Base-by-base conservation (phyloP, 2,329 filamentous ascomycete species). In the Fusarium annulatum region DNA sequence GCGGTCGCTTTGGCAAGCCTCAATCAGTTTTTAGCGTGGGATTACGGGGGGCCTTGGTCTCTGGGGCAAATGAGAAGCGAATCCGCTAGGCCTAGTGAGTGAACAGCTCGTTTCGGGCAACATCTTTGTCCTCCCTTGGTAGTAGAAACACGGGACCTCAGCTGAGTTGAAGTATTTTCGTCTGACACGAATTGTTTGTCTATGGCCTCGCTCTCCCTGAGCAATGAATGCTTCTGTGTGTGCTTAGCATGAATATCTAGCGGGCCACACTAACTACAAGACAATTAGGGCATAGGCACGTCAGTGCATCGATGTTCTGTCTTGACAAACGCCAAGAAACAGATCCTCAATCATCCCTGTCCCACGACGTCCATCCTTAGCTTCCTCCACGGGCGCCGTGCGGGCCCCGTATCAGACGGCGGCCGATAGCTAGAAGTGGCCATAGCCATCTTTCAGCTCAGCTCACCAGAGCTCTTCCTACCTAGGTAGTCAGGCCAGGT, bases 321-420 rank as follows among this genome's bases (percentile, higher is more conserved):
- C 48, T 61, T 57, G 45, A 58, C 30, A 46, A 57, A 62, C 45
- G 71, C 71, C 58, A 73, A 68, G 66, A 64, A 57, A 45, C 38
- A 57, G 67, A 74, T 73, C 66, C 67, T 59, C 70, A 26, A 26
- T 42, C n/a, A 67, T 58, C 71, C 71, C 45, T 73, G 64, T 53
- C 55, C 36, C 26, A 55, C 60, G 46, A 42, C 49, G 62, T 49
- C 57, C 49, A 62, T 49, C 57, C 55, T 53, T 73, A 61, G 69
- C 57, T 62, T 55, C 48, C 30, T 65, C 45, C 51, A 52, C 23
- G 41, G 59, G 65, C 70, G 61, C 56, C 56, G 43, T 61, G 53
- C 69, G 48, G 60, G 45, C 55, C 60, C 51, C 46, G 60, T 61
- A 57, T 52, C 43, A 53, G 43, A 65, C 52, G 52, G 69, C 34